Conservation (phyloP, 2,329 filamentous ascomycete genomes). For the Botryotinia convoluta region DNA sequence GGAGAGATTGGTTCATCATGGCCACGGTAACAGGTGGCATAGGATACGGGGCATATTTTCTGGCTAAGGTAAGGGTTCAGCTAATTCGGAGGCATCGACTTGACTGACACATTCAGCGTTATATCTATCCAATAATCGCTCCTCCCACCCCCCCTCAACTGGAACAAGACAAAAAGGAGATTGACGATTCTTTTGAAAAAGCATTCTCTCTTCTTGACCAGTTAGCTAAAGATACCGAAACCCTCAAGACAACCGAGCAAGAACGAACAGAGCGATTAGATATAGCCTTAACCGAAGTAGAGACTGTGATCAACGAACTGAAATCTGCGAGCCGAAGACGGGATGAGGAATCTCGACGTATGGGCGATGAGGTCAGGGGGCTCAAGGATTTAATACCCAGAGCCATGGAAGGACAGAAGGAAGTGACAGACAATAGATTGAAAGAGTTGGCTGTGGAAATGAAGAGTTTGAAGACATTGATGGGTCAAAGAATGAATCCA, state of each 20-base stretch:
- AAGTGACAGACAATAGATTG: slow-evolving; percentile 74
- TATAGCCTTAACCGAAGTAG: slow-evolving; percentile 75
- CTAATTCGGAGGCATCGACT: neutral
- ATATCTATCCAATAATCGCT: slow-evolving; percentile 84
- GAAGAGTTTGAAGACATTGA: slow-evolving; percentile 86
- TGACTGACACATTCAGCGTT: slow-evolving; percentile 57
- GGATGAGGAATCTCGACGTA: slow-evolving; percentile 82
- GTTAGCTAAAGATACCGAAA: slow-evolving; percentile 82
- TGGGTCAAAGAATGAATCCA: slow-evolving; percentile 60
- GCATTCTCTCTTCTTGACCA: slow-evolving; percentile 92
- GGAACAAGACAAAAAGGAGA: slow-evolving; percentile 87
- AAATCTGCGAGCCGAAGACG: slow-evolving; percentile 77
- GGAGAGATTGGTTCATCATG: slow-evolving; percentile 99
- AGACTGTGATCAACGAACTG: slow-evolving; percentile 75
- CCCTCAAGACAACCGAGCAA: slow-evolving; percentile 82
- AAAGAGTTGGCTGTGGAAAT: slow-evolving; percentile 85
- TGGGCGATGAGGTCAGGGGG: slow-evolving; percentile 80
- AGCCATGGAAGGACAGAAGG: slow-evolving; percentile 84
- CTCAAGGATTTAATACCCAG: slow-evolving; percentile 85
- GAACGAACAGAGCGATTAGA: slow-evolving; percentile 82
- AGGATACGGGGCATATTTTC: slow-evolving; percentile 81
- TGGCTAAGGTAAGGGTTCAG: slow-evolving; percentile 68
- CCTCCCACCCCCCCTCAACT: slow-evolving; percentile 92
- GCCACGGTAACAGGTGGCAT: slow-evolving; percentile 90
- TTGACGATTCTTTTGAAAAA: slow-evolving; percentile 90